Base-by-base conservation (phyloP, 805 yeast species). In the Candida gorgasii region DNA sequence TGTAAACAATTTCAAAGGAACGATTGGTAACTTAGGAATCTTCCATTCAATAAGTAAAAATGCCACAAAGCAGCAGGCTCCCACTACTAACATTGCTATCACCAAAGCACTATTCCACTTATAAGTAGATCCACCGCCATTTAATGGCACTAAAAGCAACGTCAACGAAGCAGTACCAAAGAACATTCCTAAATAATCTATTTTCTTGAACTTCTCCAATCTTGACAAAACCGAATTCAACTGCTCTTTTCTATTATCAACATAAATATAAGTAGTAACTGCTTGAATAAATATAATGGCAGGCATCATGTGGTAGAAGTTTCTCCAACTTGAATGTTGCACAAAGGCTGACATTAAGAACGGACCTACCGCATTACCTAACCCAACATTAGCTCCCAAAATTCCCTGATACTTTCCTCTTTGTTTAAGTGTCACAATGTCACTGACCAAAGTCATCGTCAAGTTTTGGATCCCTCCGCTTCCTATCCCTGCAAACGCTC, bases 71-170 rank as follows among this genome's bases (percentile, higher is more conserved):
- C 61, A 53, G 6, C 57, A 22, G 2, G 64, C 64, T 2, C 73
- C 73, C 8, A 66, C 53, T 4, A 57, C 49, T 40, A 69, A 65
- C 56, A 67, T 57, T 9, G 51, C 51, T 17, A 69, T 69, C 4
- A 67, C 67, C 8, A 67, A 36, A 0, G 64, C 43, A 40, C 69
- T 74, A 50, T 70, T 51, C 89, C 89, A 84, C 0, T 65, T 57
- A 53, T 71, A 80, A 8, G 74, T 63, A 7, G 75, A 63, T 2
- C 88, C 88, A 26, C 88, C 89, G 13, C 83, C 82, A 48, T 74
- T 72, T 15, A 80, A 55, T 2, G 84, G 82, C n/a, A 81, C 66
- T 36, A 80, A 63, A 12, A 81, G 51, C 3, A 80, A 56, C 0
- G 79, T 74, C 19, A 72, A 64, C 0, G 76, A 73, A 1, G 77